Percentiles rank a stretch among this genome's conserved stretches.
These are phyloP conservation scores for Lactarius pseudohatsudake DNA, from an alignment of 768 basidiomycete species.

Conservation along the genomic window DNA sequence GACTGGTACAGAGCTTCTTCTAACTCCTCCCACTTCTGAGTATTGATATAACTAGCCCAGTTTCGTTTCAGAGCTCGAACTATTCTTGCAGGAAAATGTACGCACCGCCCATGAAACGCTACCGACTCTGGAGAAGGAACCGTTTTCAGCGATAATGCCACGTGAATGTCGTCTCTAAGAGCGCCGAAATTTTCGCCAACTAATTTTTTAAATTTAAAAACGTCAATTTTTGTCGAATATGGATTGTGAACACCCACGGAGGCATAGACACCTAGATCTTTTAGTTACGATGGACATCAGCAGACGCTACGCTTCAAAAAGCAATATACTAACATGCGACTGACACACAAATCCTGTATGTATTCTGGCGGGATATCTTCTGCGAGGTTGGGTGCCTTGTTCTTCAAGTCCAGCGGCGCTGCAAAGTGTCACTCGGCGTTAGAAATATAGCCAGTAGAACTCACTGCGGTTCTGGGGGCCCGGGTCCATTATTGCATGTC, in stretches of 20 bases:
- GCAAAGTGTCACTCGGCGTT: background rate
- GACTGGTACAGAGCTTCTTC: conserved; percentile 13
- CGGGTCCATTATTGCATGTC: background rate
- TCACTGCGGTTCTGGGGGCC: background rate
- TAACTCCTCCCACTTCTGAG: background rate
- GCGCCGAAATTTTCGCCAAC: conserved; percentile 16
- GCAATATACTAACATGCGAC: conserved; percentile 13
- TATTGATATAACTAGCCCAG: conserved; percentile 2
- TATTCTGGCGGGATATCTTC: conserved; percentile 4
- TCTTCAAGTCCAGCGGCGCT: background rate
- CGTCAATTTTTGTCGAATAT: background rate
- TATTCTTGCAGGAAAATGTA: background rate
- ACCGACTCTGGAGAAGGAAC: background rate
- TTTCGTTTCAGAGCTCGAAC: background rate
- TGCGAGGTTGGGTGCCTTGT: conserved; percentile 1
- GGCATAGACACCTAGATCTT: conserved; percentile 21
- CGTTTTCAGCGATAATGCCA: background rate
- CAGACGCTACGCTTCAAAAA: background rate
- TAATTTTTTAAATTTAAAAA: background rate
- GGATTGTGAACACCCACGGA: conserved; percentile 7
- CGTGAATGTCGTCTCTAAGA: conserved; percentile 6
- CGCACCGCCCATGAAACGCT: conserved; percentile 11
- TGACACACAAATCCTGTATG: conserved; percentile 15
- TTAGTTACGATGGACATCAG: background rate
- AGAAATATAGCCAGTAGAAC: background rate